Percentiles rank a stretch among this genome's conserved stretches.
These are phyloP conservation scores for Puccinia hordei DNA, from an alignment of 1,284 basidiomycete genomes.

Conservation along the genomic window DNA sequence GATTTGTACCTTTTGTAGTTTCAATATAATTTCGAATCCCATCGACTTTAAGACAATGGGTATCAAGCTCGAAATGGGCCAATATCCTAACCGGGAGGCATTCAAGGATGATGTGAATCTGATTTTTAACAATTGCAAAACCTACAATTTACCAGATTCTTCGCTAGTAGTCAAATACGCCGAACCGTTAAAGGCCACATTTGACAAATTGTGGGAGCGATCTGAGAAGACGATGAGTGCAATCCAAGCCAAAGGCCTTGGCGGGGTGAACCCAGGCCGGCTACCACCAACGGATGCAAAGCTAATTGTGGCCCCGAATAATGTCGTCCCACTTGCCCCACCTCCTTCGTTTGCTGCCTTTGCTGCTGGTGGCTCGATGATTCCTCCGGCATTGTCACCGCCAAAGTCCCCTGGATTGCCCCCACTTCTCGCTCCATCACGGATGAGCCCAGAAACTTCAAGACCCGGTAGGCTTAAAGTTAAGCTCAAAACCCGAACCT, in stretches of 20 bases:
- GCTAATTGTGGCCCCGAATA: conserved; percentile 2
- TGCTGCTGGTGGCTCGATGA: conserved; percentile 47
- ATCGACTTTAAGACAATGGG: conserved; percentile 92
- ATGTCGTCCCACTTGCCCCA: conserved; percentile 44
- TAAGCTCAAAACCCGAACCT: conserved; percentile 27
- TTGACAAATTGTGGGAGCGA: conserved; percentile 73
- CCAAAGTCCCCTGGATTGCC: conserved; percentile 14
- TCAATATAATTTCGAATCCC: conserved; percentile 83
- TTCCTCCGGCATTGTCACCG: conserved; percentile 5
- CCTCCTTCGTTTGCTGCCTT: conserved; percentile 50
- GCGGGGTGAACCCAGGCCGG: conserved; percentile 33
- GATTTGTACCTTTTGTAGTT: conserved; percentile 66
- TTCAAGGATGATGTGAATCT: conserved; percentile 86
- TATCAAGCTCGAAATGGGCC: conserved; percentile 80
- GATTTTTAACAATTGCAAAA: conserved; percentile 83
- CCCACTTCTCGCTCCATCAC: background rate
- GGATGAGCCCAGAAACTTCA: conserved; percentile 31
- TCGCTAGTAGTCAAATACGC: conserved; percentile 72
- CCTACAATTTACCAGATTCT: conserved; percentile 69
- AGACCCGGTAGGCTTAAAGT: conserved; percentile 42
- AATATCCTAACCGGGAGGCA: conserved; percentile 77
- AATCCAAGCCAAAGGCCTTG: conserved; percentile 57
- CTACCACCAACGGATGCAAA: conserved; percentile 22
- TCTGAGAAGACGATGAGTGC: conserved; percentile 57
- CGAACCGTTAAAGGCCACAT: conserved; percentile 74